phyloP scores from a whole-genome alignment of 208 protist genomes.

The Naegleria fowleri region DNA sequence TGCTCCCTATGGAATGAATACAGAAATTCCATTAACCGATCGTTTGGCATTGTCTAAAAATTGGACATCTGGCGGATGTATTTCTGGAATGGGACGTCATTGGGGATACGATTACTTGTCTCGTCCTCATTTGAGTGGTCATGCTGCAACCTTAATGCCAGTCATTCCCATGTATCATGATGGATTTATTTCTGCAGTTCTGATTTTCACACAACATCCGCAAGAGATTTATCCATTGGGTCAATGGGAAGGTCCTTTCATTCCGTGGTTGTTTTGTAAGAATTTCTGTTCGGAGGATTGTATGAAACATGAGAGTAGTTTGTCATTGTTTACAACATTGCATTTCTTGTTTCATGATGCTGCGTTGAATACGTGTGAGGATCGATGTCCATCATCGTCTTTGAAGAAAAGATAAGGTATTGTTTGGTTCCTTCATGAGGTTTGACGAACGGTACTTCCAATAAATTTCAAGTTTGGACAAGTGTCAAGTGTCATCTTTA shows the following conservation, averaged over 20 bases:
- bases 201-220: neutral
- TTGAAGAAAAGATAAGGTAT: too few species aligned
- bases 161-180: neutral
- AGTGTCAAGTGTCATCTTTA: too few species aligned
- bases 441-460: too few species aligned
- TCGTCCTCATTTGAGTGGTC: neutral
- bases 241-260: neutral
- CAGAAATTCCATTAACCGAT: neutral
- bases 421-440: too few species aligned
- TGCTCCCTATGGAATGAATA: too few species aligned
- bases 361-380: neutral
- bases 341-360: neutral
- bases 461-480: too few species aligned
- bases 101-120: neutral
- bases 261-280: neutral
- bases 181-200: neutral
- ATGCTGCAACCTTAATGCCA: neutral
- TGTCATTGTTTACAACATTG: neutral
- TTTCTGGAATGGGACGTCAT: neutral
- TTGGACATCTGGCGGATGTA: neutral
- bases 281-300: neutral
- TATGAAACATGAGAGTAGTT: neutral
- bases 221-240: neutral
- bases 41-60: neutral
- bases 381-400: neutral